Evolutionary conservation across 805 yeast species (phyloP).

Genomic region (Kodamaea hsintzibuensis): DNA sequence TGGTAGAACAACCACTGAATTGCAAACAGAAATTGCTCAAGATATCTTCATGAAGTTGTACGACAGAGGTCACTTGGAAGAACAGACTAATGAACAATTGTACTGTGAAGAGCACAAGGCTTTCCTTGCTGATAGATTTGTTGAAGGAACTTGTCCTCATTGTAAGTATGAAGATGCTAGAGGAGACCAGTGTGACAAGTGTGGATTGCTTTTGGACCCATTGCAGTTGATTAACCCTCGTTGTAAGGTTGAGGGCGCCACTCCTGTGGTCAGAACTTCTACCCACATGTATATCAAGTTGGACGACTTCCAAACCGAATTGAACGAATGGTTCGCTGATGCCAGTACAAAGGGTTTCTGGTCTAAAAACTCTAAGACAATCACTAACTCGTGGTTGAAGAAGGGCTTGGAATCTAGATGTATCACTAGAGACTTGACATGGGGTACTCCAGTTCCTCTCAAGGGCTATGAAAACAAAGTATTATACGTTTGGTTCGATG

Average conservation of each 20-base stretch:
- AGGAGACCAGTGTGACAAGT: conserved; percentile 98
- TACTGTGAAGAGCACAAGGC: conserved; percentile 90
- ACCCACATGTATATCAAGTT: conserved; percentile 83
- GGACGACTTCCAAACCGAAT: conserved; percentile 78
- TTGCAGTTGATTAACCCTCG: conserved; percentile 92
- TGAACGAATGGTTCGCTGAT: conserved; percentile 69
- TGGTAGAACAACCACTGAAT: conserved; percentile 92
- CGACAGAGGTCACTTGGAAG: conserved; percentile 80
- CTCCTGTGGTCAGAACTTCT: conserved; percentile 79
- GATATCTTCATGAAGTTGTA: conserved; percentile 79
- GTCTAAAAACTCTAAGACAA: conserved; percentile 88
- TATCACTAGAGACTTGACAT: conserved; percentile 92
- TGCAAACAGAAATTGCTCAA: conserved; percentile 94
- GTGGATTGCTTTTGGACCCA: conserved; percentile 89
- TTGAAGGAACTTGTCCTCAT: conserved; percentile 96
- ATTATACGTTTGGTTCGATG: conserved; percentile 98
- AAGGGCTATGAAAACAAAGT: conserved; percentile 86
- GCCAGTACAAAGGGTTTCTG: conserved; percentile 76
- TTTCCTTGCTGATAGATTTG: conserved; percentile 92
- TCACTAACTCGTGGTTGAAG: conserved; percentile 90
- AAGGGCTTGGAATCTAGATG: conserved; percentile 93
- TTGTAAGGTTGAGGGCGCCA: conserved; percentile 85
- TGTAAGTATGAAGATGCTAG: conserved; percentile 96
- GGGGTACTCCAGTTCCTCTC: conserved; percentile 99
- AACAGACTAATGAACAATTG: conserved; percentile 83